A percentile compares a stretch with the other conserved stretches of the same genome.
phyloP scores from a whole-genome alignment of 306 rosid genomes.

The Pyrus betulifolia region DNA sequence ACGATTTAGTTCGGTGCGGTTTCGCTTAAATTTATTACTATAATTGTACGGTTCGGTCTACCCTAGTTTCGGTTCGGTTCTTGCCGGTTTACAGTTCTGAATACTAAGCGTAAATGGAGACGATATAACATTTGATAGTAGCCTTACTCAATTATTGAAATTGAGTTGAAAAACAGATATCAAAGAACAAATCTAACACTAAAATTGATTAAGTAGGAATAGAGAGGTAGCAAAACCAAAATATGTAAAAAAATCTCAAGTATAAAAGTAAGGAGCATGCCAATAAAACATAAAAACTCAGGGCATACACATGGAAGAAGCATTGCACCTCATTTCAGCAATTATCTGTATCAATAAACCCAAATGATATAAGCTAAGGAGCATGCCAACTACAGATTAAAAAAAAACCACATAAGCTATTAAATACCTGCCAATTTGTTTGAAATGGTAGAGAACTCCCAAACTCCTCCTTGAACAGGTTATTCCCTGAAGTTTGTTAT shows the following conservation, averaged over 20 bases:
- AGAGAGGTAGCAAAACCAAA: background rate
- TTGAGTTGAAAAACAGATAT: background rate
- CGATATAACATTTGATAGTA: background rate
- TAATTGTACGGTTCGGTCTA: too few species aligned
- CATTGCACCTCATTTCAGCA: background rate
- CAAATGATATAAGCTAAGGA: background rate
- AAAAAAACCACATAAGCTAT: background rate
- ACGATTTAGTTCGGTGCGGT: too few species aligned
- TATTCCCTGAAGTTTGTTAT: slow-evolving; percentile 33
- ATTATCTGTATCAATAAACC: background rate
- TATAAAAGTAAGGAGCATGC: background rate
- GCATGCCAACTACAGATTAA: background rate
- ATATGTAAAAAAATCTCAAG: background rate
- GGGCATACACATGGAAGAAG: background rate
- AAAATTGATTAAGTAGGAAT: background rate
- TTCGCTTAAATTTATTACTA: too few species aligned
- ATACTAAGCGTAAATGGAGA: background rate
- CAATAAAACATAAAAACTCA: background rate
- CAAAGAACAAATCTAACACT: background rate
- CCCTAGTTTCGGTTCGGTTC: too few species aligned
- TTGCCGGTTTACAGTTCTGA: too few species aligned
- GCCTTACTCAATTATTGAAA: background rate
- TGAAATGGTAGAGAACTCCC: slow-evolving; percentile 38
- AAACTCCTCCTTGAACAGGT: slow-evolving; percentile 26
- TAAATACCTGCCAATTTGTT: slow-evolving; percentile 69